These are phyloP conservation scores for Olyra latifolia DNA, from an alignment of 176 grass and related monocot genomes.

Conservation along the genomic window DNA sequence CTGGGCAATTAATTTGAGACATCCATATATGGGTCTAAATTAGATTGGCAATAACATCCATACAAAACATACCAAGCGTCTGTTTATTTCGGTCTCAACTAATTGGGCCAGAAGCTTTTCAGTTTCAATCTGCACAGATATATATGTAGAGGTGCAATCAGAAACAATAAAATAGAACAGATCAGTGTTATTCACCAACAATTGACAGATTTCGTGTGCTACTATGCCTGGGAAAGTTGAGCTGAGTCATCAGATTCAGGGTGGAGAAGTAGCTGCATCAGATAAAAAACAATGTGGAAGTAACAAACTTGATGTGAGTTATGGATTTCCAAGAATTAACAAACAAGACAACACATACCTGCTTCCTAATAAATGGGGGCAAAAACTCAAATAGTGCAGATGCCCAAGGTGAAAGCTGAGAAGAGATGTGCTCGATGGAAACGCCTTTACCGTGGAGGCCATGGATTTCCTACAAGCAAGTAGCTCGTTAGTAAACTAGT, in stretches of 20 bases:
- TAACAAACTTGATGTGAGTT: constrained; percentile 15
- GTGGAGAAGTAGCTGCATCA: constrained; percentile 79
- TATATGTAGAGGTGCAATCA: constrained; percentile 6
- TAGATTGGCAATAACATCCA: constrained; percentile 11
- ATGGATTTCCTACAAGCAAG: constrained; percentile 82
- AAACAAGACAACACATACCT: constrained; percentile 49
- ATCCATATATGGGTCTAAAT: constrained; percentile 8
- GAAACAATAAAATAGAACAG: constrained; percentile 26
- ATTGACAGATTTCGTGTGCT: constrained; percentile 22
- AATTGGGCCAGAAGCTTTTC: constrained; percentile 99
- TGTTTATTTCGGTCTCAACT: constrained; percentile 95
- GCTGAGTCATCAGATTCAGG: constrained; percentile 98
- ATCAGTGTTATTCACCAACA: neutral
- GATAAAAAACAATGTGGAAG: constrained; percentile 25
- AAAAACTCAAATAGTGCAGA: constrained; percentile 98
- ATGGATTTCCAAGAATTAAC: neutral
- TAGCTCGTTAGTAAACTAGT: constrained; percentile 18
- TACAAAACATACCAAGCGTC: constrained; percentile 67
- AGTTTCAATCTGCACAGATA: constrained; percentile 81
- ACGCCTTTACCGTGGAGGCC: constrained; percentile 83
- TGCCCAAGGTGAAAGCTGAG: constrained; percentile 98
- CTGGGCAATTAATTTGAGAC: neutral
- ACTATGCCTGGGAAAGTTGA: constrained; percentile 92
- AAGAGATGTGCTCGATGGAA: constrained; percentile 84
- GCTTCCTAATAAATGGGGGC: constrained; percentile 91